Evolutionary conservation across 192 early-diverging fungal species (phyloP).

Genomic region (Linnemannia elongata): DNA sequence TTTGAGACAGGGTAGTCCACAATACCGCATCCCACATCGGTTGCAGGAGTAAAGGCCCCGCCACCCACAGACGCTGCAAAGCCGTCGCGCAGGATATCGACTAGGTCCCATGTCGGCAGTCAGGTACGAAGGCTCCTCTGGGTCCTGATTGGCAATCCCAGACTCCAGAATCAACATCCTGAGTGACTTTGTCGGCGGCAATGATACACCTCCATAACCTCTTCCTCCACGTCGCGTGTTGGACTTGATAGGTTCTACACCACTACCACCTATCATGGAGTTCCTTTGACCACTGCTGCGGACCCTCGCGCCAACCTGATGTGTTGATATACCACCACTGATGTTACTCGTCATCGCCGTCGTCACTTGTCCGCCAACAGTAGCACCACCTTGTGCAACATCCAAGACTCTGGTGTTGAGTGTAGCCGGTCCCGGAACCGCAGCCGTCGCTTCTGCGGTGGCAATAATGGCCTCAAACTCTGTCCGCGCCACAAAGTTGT

Average conservation of each 20-base stretch:
- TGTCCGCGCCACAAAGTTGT: conserved; percentile 59
- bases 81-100: conserved; percentile 58
- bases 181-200: neutral
- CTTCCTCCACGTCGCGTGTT: neutral
- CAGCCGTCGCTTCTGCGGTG: conserved; percentile 43
- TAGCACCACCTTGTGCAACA: neutral
- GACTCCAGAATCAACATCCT: neutral
- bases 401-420: neutral
- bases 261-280: neutral
- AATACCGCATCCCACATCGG: conserved; percentile 76
- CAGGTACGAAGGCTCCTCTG: conserved; percentile 28
- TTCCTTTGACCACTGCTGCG: neutral
- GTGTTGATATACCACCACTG: too few relatives aligned
- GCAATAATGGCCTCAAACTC: conserved; percentile 58
- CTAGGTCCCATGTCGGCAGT: conserved; percentile 57
- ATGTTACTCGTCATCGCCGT: neutral
- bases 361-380: neutral
- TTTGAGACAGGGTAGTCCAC: conserved; percentile 68
- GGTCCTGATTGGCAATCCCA: neutral
- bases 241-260: neutral
- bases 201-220: neutral
- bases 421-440: conserved; percentile 6
- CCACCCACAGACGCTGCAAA: conserved; percentile 78
- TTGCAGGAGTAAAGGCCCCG: conserved; percentile 69
- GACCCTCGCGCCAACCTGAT: too few relatives aligned